phyloP scores from a whole-genome alignment of 139 green algal genomes.

The Tetradesmus obliquus region DNA sequence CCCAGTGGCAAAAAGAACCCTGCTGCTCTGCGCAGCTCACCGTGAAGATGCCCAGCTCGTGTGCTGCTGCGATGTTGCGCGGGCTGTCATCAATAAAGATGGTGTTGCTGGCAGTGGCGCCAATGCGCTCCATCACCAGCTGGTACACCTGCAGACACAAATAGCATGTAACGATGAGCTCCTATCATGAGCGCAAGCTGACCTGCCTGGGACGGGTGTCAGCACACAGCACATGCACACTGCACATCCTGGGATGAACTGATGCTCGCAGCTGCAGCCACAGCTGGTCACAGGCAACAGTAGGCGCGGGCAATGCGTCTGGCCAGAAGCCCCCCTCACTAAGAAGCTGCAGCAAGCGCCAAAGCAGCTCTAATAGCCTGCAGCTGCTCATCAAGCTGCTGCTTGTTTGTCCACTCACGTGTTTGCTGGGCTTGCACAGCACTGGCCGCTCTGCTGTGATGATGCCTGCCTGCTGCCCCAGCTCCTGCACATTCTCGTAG shows the following conservation, averaged over 20 bases:
- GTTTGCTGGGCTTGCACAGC: conserved; percentile 78
- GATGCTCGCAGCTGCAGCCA: not conserved
- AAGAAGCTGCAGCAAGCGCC: not conserved
- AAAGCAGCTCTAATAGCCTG: not conserved
- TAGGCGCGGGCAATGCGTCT: not conserved
- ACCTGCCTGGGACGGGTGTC: not conserved
- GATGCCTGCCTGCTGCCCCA: conserved; percentile 49
- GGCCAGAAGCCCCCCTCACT: too few relatives aligned
- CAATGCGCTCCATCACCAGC: conserved; percentile 65
- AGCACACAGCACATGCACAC: not conserved
- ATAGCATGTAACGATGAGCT: not conserved
- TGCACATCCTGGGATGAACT: not conserved
- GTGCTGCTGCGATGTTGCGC: conserved; percentile 76
- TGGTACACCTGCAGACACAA: conserved; percentile 54
- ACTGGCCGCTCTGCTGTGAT: conserved; percentile 58
- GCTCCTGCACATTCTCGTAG: conserved; percentile 76
- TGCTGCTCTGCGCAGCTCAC: conserved; percentile 45
- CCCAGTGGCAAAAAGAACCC: not conserved
- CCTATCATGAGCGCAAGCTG: not conserved
- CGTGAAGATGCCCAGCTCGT: conserved; percentile 71
- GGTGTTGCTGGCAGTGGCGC: conserved; percentile 48
- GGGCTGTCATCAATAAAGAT: conserved; percentile 85
- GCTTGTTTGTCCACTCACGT: not conserved
- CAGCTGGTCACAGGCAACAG: not conserved
- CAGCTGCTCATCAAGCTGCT: not conserved